Percentiles rank a stretch among this genome's conserved stretches.
phyloP scores from a whole-genome alignment of 352 stramenopile genomes.

The Pythium biforme region DNA sequence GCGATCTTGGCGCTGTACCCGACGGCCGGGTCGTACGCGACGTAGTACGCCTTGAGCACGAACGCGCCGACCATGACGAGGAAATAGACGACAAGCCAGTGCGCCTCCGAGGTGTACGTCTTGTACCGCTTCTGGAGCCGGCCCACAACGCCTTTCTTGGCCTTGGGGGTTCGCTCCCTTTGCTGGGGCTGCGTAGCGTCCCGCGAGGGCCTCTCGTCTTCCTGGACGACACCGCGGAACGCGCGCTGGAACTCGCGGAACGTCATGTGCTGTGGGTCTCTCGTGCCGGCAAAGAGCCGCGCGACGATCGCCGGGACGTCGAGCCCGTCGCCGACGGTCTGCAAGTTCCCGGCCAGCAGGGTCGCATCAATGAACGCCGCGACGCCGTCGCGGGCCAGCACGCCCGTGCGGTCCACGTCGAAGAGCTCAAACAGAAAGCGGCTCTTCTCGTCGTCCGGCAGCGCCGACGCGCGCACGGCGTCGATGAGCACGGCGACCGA shows the following conservation, averaged over 20 bases:
- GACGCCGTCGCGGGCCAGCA: conserved; percentile 51
- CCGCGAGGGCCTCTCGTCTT: no score
- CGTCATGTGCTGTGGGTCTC: conserved; percentile 41
- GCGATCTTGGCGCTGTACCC: conserved; percentile 61
- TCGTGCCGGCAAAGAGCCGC: conserved; percentile 46
- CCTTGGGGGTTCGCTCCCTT: no score
- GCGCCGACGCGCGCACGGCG: conserved; percentile 43
- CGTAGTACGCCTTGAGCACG: conserved; percentile 38
- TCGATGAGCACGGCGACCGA: conserved; percentile 55
- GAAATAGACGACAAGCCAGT: conserved; percentile 50
- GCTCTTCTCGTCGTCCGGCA: conserved; percentile 53
- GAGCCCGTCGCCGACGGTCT: conserved; percentile 48
- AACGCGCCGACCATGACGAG: conserved; percentile 48
- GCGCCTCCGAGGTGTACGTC: no score
- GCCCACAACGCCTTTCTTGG: no score
- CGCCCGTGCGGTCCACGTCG: conserved; percentile 44
- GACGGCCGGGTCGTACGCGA: conserved; percentile 46
- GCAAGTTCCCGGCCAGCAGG: conserved; percentile 46
- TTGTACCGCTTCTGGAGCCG: no score
- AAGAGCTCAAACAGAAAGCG: conserved; percentile 72
- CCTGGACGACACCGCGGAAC: not conserved
- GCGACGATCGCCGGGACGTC: conserved; percentile 48
- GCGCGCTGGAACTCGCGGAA: conserved; percentile 12
- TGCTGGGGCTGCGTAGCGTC: no score
- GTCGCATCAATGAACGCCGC: conserved; percentile 55